phyloP scores from a whole-genome alignment of 306 rosid species.

The Begonia fuchsioides region DNA sequence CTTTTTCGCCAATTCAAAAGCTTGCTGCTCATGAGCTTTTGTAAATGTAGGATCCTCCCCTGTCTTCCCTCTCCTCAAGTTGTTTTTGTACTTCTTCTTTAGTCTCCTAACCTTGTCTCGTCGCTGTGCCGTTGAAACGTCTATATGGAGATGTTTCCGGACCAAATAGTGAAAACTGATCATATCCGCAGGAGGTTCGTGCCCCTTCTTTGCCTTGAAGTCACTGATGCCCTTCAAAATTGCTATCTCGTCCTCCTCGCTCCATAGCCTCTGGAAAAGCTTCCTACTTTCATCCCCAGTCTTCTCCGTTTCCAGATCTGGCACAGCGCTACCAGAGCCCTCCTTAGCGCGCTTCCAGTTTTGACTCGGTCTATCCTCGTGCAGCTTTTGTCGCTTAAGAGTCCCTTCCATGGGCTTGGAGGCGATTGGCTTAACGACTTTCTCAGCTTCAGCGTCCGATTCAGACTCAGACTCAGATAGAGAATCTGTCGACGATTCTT shows the following conservation, averaged over 20 bases:
- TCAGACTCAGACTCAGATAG: slow-evolving; percentile 32
- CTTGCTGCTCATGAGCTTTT: slow-evolving; percentile 24
- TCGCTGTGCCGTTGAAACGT: slow-evolving; percentile 19
- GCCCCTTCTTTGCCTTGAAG: slow-evolving; percentile 14
- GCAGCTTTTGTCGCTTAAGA: slow-evolving; percentile 23
- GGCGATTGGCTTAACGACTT: slow-evolving; percentile 25
- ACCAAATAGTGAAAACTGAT: slow-evolving; percentile 23
- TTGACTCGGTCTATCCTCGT: slow-evolving; percentile 20
- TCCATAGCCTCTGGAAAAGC: slow-evolving; percentile 47
- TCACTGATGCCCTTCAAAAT: slow-evolving; percentile 35
- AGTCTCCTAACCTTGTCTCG: slow-evolving; percentile 30
- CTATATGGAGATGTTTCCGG: slow-evolving; percentile 18
- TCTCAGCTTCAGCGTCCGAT: slow-evolving; percentile 18
- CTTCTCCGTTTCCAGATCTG: slow-evolving; percentile 26
- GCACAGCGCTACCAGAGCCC: slow-evolving; percentile 3
- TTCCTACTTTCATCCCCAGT: too few relatives aligned
- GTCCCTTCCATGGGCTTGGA: too few relatives aligned
- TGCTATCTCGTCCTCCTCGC: slow-evolving; percentile 36
- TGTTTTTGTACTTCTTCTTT: slow-evolving; percentile 30
- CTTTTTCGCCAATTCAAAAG: too few relatives aligned
- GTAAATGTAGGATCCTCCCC: slow-evolving; percentile 5
- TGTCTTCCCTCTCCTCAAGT: slow-evolving; percentile 9
- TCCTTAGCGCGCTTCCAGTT: slow-evolving; percentile 23
- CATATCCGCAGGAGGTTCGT: slow-evolving; percentile 12
- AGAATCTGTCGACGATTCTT: slow-evolving; percentile 22